These are phyloP conservation scores for Exophiala viscosa DNA, from an alignment of 2,329 filamentous ascomycete genomes.

Conservation along the genomic window DNA sequence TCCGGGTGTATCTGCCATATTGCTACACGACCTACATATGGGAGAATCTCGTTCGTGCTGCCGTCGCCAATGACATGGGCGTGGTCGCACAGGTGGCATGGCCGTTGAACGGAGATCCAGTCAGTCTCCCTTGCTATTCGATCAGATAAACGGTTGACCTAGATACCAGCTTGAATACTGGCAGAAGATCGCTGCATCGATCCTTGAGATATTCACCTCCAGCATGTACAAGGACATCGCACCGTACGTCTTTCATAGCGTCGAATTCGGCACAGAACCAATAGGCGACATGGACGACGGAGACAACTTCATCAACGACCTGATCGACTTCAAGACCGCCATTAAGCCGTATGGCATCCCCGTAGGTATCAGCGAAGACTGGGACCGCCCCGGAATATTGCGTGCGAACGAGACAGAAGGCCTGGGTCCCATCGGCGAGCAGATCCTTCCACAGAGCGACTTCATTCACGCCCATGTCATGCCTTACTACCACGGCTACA, in stretches of 20 bases:
- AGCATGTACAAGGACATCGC: conserved; percentile 5
- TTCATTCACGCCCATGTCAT: conserved; percentile 10
- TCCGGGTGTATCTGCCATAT: conserved; percentile 9
- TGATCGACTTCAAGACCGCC: conserved; percentile 3
- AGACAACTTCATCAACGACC: conserved; percentile 8
- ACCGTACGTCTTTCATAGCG: conserved; percentile 9
- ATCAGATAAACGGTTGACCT: neutral
- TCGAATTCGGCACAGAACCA: conserved; percentile 9
- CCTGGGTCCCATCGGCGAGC: conserved; percentile 4
- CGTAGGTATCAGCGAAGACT: conserved; percentile 11
- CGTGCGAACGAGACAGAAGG: conserved; percentile 7
- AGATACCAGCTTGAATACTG: conserved; percentile 6
- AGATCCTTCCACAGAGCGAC: conserved; percentile 9
- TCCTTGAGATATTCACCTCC: conserved; percentile 8
- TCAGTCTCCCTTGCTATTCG: neutral
- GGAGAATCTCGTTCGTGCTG: conserved; percentile 9
- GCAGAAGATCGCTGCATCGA: conserved; percentile 6
- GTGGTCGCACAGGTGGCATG: conserved; percentile 8
- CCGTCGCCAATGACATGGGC: conserved; percentile 10
- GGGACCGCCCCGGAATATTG: conserved; percentile 7
- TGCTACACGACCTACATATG: conserved; percentile 13
- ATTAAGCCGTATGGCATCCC: conserved; percentile 7
- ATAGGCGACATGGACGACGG: conserved; percentile 8
- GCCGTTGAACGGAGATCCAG: conserved; percentile 10
- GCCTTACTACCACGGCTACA: conserved; percentile 12